A percentile compares a stretch with the other conserved stretches of the same genome.
These are phyloP conservation scores for Rhododendron williamsianum DNA, from an alignment of 148 eudicot genomes.

Conservation along the genomic window DNA sequence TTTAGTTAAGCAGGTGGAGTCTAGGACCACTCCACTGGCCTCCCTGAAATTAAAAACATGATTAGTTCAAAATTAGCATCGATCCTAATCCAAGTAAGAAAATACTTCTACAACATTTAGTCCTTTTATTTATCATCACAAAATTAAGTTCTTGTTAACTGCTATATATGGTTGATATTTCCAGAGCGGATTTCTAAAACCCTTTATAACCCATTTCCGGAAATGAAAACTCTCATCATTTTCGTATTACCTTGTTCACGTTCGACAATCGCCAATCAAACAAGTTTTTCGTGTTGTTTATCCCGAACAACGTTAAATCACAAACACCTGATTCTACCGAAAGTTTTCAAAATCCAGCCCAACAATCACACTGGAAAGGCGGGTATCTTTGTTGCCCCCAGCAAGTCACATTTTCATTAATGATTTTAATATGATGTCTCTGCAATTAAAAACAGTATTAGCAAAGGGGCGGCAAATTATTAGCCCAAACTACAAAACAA, in stretches of 20 bases:
- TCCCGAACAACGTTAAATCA: neutral
- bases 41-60: neutral
- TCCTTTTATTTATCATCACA: neutral
- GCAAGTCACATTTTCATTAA: neutral
- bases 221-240: neutral
- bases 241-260: neutral
- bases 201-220: neutral
- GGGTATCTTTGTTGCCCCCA: neutral
- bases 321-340: neutral
- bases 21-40: constrained; percentile 8
- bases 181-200: neutral
- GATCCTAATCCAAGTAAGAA: neutral
- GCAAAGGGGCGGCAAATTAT: neutral
- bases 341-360: neutral
- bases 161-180: neutral
- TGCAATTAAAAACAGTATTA: neutral
- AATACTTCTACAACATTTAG: neutral
- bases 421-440: neutral
- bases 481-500: neutral
- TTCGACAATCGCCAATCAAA: neutral
- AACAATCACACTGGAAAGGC: neutral
- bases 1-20: neutral
- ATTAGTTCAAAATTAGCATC: neutral
- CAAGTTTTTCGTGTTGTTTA: neutral
- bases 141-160: neutral